Evolutionary conservation across 2,329 filamentous ascomycete genomes (phyloP).

Genomic region (Ophiostoma piceae): DNA sequence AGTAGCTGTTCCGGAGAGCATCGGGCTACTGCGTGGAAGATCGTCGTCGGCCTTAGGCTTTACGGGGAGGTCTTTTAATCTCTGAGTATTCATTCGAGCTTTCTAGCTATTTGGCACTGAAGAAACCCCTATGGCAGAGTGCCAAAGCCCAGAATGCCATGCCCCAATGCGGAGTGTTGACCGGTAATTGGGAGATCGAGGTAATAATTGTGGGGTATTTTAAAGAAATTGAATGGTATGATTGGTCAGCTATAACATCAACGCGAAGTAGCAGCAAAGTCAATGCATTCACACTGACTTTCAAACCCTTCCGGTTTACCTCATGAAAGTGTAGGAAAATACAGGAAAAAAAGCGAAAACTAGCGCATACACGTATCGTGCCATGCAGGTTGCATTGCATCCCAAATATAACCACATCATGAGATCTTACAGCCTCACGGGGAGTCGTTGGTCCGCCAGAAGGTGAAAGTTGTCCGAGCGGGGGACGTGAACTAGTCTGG

Average conservation of each 20-base stretch:
- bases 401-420: not conserved
- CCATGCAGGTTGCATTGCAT: not conserved
- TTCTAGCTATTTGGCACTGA: not conserved
- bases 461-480: not conserved
- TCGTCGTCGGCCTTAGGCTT: not conserved
- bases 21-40: not conserved
- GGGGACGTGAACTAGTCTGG: not conserved
- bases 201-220: not conserved
- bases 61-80: not conserved
- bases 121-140: constrained; percentile 2
- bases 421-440: not conserved
- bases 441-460: not conserved
- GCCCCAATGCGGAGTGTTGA: not conserved
- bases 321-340: not conserved
- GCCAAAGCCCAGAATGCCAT: not conserved
- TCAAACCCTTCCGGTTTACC: not conserved
- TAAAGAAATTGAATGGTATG: not conserved
- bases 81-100: not conserved
- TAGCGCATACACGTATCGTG: not conserved
- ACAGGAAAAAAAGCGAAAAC: not conserved
- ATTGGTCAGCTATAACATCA: not conserved
- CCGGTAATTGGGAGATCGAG: not conserved
- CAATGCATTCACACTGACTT: not conserved
- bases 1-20: not conserved
- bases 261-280: not conserved